A percentile compares a stretch with the other conserved stretches of the same genome.
Evolutionary conservation across 192 early-diverging fungal genomes (phyloP).

Genomic region (Gryganskiella cystojenkinii): DNA sequence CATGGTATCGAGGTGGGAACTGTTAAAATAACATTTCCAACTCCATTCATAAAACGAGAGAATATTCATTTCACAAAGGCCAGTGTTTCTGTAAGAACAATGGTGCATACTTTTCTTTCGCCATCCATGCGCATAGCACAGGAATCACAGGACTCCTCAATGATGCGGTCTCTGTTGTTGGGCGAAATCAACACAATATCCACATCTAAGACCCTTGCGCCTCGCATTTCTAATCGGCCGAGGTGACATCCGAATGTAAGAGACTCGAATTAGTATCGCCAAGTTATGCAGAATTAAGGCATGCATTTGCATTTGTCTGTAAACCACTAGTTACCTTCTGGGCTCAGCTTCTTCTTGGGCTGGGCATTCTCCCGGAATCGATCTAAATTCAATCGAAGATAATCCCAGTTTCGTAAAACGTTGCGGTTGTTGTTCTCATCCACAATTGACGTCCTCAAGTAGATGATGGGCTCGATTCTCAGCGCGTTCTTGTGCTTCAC

Average conservation of each 20-base stretch:
- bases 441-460: conserved; percentile 42
- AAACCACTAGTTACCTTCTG: conserved; percentile 30
- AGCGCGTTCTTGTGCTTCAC: conserved; percentile 51
- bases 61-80: not conserved
- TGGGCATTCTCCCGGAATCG: conserved; percentile 46
- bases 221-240: conserved; percentile 32
- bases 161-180: conserved; percentile 40
- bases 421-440: conserved; percentile 38
- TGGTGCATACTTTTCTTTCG: conserved; percentile 48
- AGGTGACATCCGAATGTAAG: not conserved
- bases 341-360: conserved; percentile 46
- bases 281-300: not conserved
- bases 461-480: conserved; percentile 50
- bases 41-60: not conserved
- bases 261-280: not conserved
- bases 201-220: conserved; percentile 44
- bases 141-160: conserved; percentile 48
- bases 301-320: no score
- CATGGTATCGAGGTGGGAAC: not conserved
- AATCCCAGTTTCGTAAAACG: conserved; percentile 49
- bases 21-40: not conserved
- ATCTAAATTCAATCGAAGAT: conserved; percentile 32
- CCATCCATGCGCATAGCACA: conserved; percentile 54
- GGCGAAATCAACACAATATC: conserved; percentile 49
- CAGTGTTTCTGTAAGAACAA: not conserved